These are phyloP conservation scores for Acanthamoeba quina DNA, from an alignment of 208 protist genomes.

Conservation along the genomic window DNA sequence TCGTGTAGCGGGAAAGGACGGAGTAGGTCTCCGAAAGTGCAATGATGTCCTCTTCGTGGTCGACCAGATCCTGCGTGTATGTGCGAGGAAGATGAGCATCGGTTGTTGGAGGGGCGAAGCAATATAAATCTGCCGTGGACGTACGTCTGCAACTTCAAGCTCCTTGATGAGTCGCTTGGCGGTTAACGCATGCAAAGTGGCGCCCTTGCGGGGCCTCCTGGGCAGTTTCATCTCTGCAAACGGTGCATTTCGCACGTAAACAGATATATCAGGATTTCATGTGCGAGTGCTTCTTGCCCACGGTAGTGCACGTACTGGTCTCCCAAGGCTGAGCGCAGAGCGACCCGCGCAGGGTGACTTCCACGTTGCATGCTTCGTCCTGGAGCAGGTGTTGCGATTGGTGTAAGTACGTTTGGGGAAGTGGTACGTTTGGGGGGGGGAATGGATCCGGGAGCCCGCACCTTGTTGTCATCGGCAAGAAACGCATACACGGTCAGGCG, in stretches of 20 bases:
- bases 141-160: not conserved
- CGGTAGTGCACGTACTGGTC: not conserved
- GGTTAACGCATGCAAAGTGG: not conserved
- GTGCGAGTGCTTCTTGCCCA: not conserved
- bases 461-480: not conserved
- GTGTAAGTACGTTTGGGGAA: too few relatives aligned
- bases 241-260: not conserved
- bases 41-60: not conserved
- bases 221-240: not conserved
- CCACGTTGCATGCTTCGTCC: not conserved
- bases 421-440: not conserved
- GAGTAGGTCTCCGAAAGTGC: not conserved
- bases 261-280: not conserved
- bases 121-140: not conserved
- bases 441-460: not conserved
- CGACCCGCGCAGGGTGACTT: not conserved
- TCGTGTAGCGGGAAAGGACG: constrained; percentile 80
- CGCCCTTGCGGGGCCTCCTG: not conserved
- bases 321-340: constrained; percentile 4
- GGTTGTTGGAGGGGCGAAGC: too few relatives aligned
- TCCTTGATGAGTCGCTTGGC: not conserved
- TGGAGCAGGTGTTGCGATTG: not conserved
- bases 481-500: not conserved
- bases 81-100: not conserved
- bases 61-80: not conserved